Evolutionary conservation across 805 yeast species (phyloP), one percentile per base, ranked within the genome.

Genomic region (Schwanniomyces occidentalis): DNA sequence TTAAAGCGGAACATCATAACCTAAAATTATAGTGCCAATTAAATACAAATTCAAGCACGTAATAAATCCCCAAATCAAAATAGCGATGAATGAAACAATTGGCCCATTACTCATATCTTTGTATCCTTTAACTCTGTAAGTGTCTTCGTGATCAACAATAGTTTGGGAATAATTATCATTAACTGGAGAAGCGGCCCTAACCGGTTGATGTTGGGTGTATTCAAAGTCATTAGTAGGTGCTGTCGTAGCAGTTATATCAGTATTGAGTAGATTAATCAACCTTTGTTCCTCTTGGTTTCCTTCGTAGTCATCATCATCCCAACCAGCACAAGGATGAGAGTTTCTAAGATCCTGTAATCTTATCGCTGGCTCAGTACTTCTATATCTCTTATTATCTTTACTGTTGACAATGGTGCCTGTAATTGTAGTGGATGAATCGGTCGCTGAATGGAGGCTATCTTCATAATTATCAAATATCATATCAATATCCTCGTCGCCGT

Each of bases 81-180:
- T 52, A 2, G 93, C 86, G 1, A 66, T 30, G 27, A 69, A 54
- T 3, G 84, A 65, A 28, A 84, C 70, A 22, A 67, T 34, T 8
- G 66, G 67, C 12, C 86, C 76, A 54, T 85, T 85, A 49, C 90
- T 82, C 73, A 83, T 79, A 60, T 86, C 95, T 30, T 71, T 73
- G 37, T 59, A 68, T 14, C 65, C 69, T 35, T 46, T 54, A 30
- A 59, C 42, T 48, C 64, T 31, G 37, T 48, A 44, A 29, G 44
- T 36, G 23, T 44, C 53, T 3, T 30, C 40, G 4, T 34, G 33
- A 8, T 17, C 16, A 8, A 13, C 13, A 12, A 23, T n/a, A 3
- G 30, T 29, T 8, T 15, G 24, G 4, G 34, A 16, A 16, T 24
- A 13, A 12, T 17, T 28, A n/a, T 20, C 33, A 14, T 18, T 21